Conservation (phyloP, 2,329 filamentous ascomycete species). For the Cephalotrichum gorgonifer region DNA sequence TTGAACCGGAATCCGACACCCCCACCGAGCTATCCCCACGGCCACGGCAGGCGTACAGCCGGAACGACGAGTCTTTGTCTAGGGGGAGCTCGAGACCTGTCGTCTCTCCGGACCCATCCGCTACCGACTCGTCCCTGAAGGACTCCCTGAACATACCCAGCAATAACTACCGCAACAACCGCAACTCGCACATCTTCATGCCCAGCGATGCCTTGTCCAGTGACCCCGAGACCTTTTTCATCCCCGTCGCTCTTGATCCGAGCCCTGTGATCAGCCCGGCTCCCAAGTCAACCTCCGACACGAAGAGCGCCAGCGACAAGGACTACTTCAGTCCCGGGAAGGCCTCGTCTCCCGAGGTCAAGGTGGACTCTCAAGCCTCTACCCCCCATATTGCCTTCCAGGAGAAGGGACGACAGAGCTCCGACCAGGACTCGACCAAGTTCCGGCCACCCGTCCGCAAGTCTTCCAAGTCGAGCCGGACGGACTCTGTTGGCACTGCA, state of each 20-base stretch:
- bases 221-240: slow-evolving; percentile 62
- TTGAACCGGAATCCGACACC: slow-evolving; percentile 52
- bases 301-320: slow-evolving; percentile 31
- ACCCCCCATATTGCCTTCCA: slow-evolving; percentile 91
- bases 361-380: slow-evolving; percentile 26
- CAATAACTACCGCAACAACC: slow-evolving; percentile 69
- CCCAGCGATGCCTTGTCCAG: slow-evolving; percentile 33
- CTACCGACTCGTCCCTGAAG: slow-evolving; percentile 24
- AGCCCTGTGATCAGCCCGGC: slow-evolving; percentile 48
- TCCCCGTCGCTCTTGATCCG: slow-evolving; percentile 65
- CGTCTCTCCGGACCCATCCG: slow-evolving; percentile 41
- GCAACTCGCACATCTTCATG: slow-evolving; percentile 57
- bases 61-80: slow-evolving; percentile 35
- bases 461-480: slow-evolving; percentile 29
- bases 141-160: slow-evolving; percentile 58
- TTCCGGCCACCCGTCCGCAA: slow-evolving; percentile 37
- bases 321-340: slow-evolving; percentile 49
- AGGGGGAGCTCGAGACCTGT: slow-evolving; percentile 34
- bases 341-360: slow-evolving; percentile 30
- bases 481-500: slow-evolving; percentile 15
- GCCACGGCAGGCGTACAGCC: slow-evolving; percentile 39
- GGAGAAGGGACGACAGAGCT: slow-evolving; percentile 53
- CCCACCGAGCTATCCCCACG: slow-evolving; percentile 61
- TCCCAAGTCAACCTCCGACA: slow-evolving; percentile 41
- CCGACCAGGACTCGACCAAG: slow-evolving; percentile 42